Conservation (phyloP, 2,329 filamentous ascomycete genomes). For the Penicillium sp. region DNA sequence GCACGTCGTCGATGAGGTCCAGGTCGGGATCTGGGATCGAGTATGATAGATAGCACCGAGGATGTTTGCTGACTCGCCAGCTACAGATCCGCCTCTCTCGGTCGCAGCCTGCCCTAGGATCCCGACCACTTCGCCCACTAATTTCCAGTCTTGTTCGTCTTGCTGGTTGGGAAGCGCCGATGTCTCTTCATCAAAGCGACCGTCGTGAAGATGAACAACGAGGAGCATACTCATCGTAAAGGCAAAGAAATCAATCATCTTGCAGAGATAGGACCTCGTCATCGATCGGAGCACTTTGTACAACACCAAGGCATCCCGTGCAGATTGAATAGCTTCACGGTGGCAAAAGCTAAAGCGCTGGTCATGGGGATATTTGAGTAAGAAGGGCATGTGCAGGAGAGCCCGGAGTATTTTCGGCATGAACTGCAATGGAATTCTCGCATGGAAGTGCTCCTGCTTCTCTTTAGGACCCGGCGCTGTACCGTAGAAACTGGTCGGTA, state of each 20-base stretch:
- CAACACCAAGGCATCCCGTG: constrained; percentile 43
- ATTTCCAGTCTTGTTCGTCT: constrained; percentile 40
- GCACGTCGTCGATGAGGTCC: constrained; percentile 26
- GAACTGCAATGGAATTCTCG: constrained; percentile 42
- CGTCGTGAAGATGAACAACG: constrained; percentile 47
- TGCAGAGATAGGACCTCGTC: constrained; percentile 44
- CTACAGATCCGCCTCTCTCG: constrained; percentile 44
- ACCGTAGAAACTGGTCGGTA: constrained; percentile 37
- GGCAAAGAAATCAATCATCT: constrained; percentile 51
- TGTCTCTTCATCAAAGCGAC: constrained; percentile 31
- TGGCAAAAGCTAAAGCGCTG: constrained; percentile 44
- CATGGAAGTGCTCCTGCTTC: constrained; percentile 31
- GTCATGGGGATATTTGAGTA: constrained; percentile 44
- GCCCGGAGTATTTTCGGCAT: constrained; percentile 43
- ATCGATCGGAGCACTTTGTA: constrained; percentile 42
- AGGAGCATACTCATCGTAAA: constrained; percentile 52
- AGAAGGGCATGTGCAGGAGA: constrained; percentile 51
- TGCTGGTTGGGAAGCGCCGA: constrained; percentile 30
- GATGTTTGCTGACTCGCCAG: constrained; percentile 46
- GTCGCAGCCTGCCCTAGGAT: constrained; percentile 37
- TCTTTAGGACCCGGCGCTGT: constrained; percentile 23
- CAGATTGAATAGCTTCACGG: constrained; percentile 43
- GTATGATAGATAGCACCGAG: constrained; percentile 40
- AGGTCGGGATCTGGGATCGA: constrained; percentile 22
- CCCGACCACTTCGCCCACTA: constrained; percentile 36